Percentiles rank a stretch among this genome's conserved stretches.
These are phyloP conservation scores for Globisporangium abappressorium DNA, from an alignment of 352 stramenopile genomes.

Conservation along the genomic window DNA sequence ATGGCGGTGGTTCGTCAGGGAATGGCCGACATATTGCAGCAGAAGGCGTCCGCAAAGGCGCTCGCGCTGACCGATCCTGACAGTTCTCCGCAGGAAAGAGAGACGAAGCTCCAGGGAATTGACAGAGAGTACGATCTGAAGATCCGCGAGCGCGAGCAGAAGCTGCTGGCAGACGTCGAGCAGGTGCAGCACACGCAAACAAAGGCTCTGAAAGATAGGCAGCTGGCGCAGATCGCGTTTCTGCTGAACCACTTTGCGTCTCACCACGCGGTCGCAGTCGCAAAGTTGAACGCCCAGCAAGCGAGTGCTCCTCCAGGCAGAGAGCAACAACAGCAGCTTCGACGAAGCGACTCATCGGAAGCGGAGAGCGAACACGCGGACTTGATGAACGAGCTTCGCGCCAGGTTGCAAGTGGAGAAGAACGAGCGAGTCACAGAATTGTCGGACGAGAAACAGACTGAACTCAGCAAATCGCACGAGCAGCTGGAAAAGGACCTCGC, in stretches of 20 bases:
- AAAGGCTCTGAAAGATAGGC: conserved; percentile 36
- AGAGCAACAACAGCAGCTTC: conserved; percentile 18
- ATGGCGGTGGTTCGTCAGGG: conserved; percentile 23
- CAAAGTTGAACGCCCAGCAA: not conserved
- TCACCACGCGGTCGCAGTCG: conserved; percentile 22
- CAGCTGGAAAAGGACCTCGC: conserved; percentile 13
- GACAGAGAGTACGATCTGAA: conserved; percentile 41
- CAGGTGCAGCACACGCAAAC: conserved; percentile 20
- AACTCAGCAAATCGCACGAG: conserved; percentile 24
- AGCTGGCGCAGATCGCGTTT: conserved; percentile 45
- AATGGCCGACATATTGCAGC: conserved; percentile 39
- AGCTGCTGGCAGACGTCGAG: conserved; percentile 29
- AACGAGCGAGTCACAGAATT: conserved; percentile 47
- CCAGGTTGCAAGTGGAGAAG: conserved; percentile 45
- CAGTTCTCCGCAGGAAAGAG: conserved; percentile 13
- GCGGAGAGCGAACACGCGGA: conserved; percentile 30
- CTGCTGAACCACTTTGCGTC: conserved; percentile 41
- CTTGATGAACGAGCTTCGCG: conserved; percentile 40
- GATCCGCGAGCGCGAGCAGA: conserved; percentile 33
- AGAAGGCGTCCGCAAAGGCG: conserved; percentile 52
- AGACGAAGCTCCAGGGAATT: conserved; percentile 26
- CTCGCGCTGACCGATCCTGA: conserved; percentile 19
- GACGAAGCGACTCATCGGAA: not conserved
- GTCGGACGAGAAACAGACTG: conserved; percentile 30
- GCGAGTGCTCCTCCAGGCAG: not conserved